phyloP scores from a whole-genome alignment of 345 rosid genomes.

The Physaria fendleri region DNA sequence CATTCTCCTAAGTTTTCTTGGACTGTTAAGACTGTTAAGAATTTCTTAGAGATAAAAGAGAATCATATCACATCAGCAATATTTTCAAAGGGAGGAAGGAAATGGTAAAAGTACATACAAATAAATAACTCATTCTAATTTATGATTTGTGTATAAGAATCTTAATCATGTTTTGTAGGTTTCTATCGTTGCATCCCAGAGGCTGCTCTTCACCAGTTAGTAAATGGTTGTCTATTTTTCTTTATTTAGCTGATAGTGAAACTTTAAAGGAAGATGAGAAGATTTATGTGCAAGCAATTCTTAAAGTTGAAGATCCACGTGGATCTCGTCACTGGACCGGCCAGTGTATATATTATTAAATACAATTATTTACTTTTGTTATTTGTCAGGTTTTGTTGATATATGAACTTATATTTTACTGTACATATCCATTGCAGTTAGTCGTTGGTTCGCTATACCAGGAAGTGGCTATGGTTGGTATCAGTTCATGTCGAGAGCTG shows the following conservation, averaged over 20 bases:
- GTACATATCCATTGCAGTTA: neutral
- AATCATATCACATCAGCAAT: neutral
- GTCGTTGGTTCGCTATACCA: too few relatives aligned
- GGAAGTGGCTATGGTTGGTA: too few relatives aligned
- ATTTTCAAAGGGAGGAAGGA: neutral
- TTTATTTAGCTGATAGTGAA: neutral
- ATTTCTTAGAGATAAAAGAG: neutral
- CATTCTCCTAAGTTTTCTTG: neutral
- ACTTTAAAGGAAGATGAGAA: neutral
- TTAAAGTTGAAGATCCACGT: neutral
- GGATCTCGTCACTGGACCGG: too few relatives aligned
- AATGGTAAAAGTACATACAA: neutral
- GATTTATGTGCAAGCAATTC: neutral
- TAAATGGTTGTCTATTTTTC: slow-evolving; percentile 1
- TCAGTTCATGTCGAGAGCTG: too few relatives aligned
- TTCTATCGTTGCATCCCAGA: too few relatives aligned
- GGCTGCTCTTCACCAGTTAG: neutral
- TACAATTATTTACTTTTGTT: neutral
- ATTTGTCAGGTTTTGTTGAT: too few relatives aligned
- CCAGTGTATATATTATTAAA: too few relatives aligned
- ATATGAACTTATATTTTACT: too few relatives aligned
- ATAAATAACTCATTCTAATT: too few relatives aligned
- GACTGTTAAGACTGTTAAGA: neutral
- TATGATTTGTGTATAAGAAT: too few relatives aligned
- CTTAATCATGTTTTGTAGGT: too few relatives aligned